Conservation (phyloP, 306 rosid genomes). For the Rubus idaeus region DNA sequence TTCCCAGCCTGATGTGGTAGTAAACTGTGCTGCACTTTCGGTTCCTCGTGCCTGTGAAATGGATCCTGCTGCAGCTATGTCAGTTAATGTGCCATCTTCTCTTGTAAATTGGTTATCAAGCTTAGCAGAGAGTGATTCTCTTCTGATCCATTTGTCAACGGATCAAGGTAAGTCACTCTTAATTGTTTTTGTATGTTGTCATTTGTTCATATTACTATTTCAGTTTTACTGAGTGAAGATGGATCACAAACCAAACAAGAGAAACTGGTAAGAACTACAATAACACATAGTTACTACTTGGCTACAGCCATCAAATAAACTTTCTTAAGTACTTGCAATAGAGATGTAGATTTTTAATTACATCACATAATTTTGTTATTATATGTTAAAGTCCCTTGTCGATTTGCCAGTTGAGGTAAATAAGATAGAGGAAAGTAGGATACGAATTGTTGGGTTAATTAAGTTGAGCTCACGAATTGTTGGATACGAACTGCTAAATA, state of each 20-base stretch:
- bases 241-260: background rate
- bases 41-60: slow-evolving; percentile 83
- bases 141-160: slow-evolving; percentile 82
- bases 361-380: background rate
- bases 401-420: background rate
- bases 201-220: background rate
- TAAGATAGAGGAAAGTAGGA: background rate
- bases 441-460: background rate
- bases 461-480: background rate
- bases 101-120: slow-evolving; percentile 71
- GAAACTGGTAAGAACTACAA: background rate
- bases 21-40: slow-evolving; percentile 90
- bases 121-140: slow-evolving; percentile 46
- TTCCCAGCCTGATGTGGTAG: slow-evolving; percentile 82
- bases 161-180: slow-evolving; percentile 69
- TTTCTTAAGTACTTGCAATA: background rate
- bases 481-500: background rate
- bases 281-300: slow-evolving; percentile 5
- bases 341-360: background rate
- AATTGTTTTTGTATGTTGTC: background rate
- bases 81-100: slow-evolving; percentile 78
- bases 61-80: slow-evolving; percentile 69
- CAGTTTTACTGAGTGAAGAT: background rate
- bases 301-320: background rate
- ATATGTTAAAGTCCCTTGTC: background rate